A percentile compares a stretch with the other conserved stretches of the same genome.
phyloP scores from a whole-genome alignment of 306 rosid species.

The Potentilla sterilis region DNA sequence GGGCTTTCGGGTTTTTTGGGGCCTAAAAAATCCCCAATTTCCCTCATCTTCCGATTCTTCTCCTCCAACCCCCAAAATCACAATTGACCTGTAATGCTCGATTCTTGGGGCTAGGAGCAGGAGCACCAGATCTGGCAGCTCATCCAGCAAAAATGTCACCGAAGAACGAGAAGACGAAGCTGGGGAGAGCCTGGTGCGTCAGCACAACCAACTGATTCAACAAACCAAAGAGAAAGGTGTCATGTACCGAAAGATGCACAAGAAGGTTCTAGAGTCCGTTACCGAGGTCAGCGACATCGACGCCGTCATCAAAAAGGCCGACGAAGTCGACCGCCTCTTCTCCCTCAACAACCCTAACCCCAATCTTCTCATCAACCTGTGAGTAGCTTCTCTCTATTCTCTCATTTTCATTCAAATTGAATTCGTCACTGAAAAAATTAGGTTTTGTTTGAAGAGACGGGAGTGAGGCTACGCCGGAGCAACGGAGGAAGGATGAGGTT shows the following conservation, averaged over 20 bases:
- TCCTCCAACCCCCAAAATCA: too few relatives aligned
- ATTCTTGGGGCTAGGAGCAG: too few relatives aligned
- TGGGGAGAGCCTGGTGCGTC: conserved; percentile 81
- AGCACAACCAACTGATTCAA: conserved; percentile 83
- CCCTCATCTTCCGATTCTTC: too few relatives aligned
- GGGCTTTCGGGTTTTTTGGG: too few relatives aligned
- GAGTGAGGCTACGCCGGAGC: conserved; percentile 48
- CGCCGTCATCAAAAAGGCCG: conserved; percentile 68
- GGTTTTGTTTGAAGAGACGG: conserved; percentile 59
- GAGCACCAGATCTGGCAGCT: too few relatives aligned
- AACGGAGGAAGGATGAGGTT: conserved; percentile 56
- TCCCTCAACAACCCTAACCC: conserved; percentile 41
- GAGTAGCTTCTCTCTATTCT: conserved; percentile 7
- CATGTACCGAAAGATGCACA: conserved; percentile 51
- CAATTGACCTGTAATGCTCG: too few relatives aligned
- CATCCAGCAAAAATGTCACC: conserved; percentile 57
- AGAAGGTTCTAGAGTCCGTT: conserved; percentile 77
- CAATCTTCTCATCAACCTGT: conserved; percentile 54
- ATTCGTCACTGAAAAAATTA: neutral
- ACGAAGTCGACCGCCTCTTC: conserved; percentile 52
- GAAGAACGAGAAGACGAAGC: conserved; percentile 64
- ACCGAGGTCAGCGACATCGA: conserved; percentile 94
- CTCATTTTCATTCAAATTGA: neutral
- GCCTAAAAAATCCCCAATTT: too few relatives aligned
- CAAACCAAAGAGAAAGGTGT: conserved; percentile 73